A percentile compares a stretch with the other conserved stretches of the same genome.
These are phyloP conservation scores for Platanthera zijinensis DNA, from an alignment of 106 monocot genomes.

Conservation along the genomic window DNA sequence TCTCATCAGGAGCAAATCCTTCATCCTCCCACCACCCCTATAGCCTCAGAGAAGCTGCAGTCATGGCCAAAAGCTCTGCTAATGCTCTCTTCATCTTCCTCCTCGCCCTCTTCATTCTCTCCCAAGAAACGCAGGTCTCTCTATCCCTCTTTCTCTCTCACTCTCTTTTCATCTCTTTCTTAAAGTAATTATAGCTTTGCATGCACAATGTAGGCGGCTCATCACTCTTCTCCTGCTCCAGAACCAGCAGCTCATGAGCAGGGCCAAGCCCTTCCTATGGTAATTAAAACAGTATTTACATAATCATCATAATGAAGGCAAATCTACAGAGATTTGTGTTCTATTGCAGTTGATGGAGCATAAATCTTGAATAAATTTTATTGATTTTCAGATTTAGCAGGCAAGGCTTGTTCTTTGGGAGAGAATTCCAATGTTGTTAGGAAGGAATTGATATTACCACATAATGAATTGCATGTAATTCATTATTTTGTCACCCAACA, in stretches of 20 bases:
- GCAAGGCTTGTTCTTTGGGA: neutral
- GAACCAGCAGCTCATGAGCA: neutral
- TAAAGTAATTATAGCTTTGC: neutral
- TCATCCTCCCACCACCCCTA: neutral
- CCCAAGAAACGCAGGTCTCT: slow-evolving; percentile 1
- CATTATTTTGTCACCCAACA: no score
- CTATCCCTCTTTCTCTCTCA: neutral
- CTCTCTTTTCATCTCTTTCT: neutral
- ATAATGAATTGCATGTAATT: no score
- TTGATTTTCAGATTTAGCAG: neutral
- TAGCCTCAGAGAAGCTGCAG: neutral
- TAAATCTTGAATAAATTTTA: neutral
- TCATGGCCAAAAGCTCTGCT: neutral
- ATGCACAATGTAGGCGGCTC: neutral
- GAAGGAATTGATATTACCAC: no score
- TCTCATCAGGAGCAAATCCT: neutral
- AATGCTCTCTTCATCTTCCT: neutral
- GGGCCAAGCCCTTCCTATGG: slow-evolving; percentile 8
- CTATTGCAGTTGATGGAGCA: no score
- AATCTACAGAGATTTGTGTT: no score
- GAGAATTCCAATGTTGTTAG: neutral
- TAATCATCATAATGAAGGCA: no score
- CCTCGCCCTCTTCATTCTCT: neutral
- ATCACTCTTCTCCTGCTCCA: neutral
- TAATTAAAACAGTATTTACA: neutral